Percentiles rank a stretch among this genome's conserved stretches.
Conservation (phyloP, 768 basidiomycete species). For the Trametes sanguinea region DNA sequence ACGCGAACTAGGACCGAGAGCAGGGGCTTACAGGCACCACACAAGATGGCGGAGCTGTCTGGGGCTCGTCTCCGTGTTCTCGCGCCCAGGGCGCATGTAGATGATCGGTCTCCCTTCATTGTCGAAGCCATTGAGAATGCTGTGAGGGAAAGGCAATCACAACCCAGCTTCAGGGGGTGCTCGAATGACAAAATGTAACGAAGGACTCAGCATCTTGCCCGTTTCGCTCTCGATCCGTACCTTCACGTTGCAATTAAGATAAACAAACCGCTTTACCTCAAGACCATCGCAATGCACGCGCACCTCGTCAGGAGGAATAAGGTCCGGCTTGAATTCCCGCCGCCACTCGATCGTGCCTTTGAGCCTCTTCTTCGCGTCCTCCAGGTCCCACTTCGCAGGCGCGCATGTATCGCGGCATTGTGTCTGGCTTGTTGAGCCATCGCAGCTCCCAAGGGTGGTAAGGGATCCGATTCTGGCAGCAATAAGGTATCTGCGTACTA, state of each 20-base stretch:
- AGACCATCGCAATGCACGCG: not conserved
- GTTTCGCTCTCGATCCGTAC: slow-evolving; percentile 79
- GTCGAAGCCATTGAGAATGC: slow-evolving; percentile 84
- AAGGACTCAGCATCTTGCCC: slow-evolving; percentile 76
- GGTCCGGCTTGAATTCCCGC: slow-evolving; percentile 80
- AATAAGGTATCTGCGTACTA: slow-evolving; percentile 70
- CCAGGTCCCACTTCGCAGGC: slow-evolving; percentile 82
- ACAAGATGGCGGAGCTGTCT: slow-evolving; percentile 85
- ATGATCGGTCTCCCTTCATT: slow-evolving; percentile 83
- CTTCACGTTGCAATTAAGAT: slow-evolving; percentile 25
- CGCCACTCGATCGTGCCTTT: slow-evolving; percentile 83
- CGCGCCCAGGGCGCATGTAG: slow-evolving; percentile 85
- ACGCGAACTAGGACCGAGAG: not conserved
- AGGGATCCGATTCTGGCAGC: slow-evolving; percentile 65
- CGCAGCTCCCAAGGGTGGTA: slow-evolving; percentile 78
- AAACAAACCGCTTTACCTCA: not conserved
- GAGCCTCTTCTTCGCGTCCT: slow-evolving; percentile 77
- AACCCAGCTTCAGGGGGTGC: not conserved
- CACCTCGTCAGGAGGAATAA: slow-evolving; percentile 78
- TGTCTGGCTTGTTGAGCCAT: slow-evolving; percentile 73
- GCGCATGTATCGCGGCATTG: slow-evolving; percentile 75
- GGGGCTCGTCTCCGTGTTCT: slow-evolving; percentile 78
- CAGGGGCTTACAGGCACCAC: slow-evolving; percentile 73
- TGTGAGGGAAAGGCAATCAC: slow-evolving; percentile 29
- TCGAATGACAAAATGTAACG: not conserved